phyloP scores from a whole-genome alignment of 2,329 filamentous ascomycete genomes.

The Clarireedia paspali region DNA sequence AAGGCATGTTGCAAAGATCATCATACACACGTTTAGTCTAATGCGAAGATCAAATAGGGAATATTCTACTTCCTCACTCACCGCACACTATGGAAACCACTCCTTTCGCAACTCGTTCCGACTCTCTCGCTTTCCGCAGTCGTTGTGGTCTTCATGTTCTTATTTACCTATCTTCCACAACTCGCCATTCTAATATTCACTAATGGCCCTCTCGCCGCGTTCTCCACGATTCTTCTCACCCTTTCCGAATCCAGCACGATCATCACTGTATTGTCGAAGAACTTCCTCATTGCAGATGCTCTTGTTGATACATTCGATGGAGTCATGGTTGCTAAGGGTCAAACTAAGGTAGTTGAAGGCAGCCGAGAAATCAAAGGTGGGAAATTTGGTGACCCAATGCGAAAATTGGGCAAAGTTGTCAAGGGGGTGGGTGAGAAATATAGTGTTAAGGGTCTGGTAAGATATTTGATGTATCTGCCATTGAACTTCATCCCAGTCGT shows the following conservation, averaged over 20 bases:
- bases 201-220: slow-evolving; percentile 72
- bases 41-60: slow-evolving; percentile 34
- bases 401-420: slow-evolving; percentile 46
- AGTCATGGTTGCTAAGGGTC: slow-evolving; percentile 45
- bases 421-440: slow-evolving; percentile 51
- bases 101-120: slow-evolving; percentile 45
- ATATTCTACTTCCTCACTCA: slow-evolving; percentile 53
- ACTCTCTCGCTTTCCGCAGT: slow-evolving; percentile 64
- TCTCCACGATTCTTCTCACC: slow-evolving; percentile 63
- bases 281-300: slow-evolving; percentile 73
- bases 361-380: slow-evolving; percentile 65
- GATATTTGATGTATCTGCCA: slow-evolving; percentile 66
- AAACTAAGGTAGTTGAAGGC: slow-evolving; percentile 57
- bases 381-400: slow-evolving; percentile 42
- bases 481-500: slow-evolving; percentile 90
- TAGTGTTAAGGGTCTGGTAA: slow-evolving; percentile 56
- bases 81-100: slow-evolving; percentile 49
- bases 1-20: slow-evolving; percentile 38
- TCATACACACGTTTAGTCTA: neutral
- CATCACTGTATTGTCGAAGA: slow-evolving; percentile 50
- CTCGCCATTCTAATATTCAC: slow-evolving; percentile 75
- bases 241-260: slow-evolving; percentile 54
- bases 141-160: slow-evolving; percentile 75
- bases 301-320: slow-evolving; percentile 87
- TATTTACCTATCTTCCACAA: slow-evolving; percentile 81